phyloP scores from a whole-genome alignment of 192 early-diverging fungal genomes.

The Phlyctochytrium arcticum region DNA sequence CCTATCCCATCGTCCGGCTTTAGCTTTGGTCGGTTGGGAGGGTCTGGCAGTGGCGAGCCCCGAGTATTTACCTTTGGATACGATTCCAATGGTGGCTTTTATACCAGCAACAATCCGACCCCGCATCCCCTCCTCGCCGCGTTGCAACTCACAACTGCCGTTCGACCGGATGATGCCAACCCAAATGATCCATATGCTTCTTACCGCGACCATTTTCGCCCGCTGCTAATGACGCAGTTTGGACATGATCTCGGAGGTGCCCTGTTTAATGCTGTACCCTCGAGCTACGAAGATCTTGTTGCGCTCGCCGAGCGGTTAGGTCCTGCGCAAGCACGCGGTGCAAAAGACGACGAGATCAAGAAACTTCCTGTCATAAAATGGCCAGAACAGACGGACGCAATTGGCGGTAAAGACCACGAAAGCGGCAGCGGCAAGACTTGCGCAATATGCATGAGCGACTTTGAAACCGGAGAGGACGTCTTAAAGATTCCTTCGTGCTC shows the following conservation, averaged over 20 bases:
- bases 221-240: background rate
- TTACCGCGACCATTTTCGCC: background rate
- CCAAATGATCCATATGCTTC: background rate
- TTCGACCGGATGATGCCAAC: background rate
- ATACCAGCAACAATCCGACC: background rate
- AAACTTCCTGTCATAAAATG: background rate
- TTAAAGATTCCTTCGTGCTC: background rate
- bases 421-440: background rate
- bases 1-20: too few species aligned
- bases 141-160: background rate
- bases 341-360: background rate
- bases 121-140: background rate
- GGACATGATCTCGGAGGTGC: background rate
- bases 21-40: too few species aligned
- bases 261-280: background rate
- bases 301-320: background rate
- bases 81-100: background rate
- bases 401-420: background rate
- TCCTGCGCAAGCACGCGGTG: background rate
- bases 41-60: too few species aligned
- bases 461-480: background rate
- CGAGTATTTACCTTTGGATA: background rate
- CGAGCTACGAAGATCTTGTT: constrained; percentile 2
- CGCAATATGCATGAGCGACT: background rate
- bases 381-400: background rate